Evolutionary conservation across 1,284 basidiomycete species (phyloP), one percentile per base, ranked within the genome.

Genomic region (Sporisorium graminicola): DNA sequence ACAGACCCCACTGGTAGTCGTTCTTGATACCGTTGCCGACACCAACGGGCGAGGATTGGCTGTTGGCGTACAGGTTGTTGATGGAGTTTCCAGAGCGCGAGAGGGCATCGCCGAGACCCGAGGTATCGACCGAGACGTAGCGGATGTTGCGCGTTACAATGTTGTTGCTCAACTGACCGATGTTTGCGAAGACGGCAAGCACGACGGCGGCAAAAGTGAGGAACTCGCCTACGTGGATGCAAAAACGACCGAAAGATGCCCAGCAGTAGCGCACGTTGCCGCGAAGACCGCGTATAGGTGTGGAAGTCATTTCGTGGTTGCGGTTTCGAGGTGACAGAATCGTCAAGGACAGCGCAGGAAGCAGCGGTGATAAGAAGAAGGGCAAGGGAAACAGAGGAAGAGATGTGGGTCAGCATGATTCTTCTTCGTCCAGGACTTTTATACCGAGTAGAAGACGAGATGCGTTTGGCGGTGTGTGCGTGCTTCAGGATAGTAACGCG

Each of bases 61-160:
- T 43, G 13, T 20, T 26, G 18, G 82, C 81, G 63, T 72, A 82
- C n/a, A 82, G 55, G 59, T 72, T 63, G 33, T n/a, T 37, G 26
- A 54, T 33, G 57, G 62, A 55, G 40, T 24, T 33, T 3, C 61
- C 61, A 5, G 58, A 29, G 29, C 27, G 33, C n/a, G 68, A 58
- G 20, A 80, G 60, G 1, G 78, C 69, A 40, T 62, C 44, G 14
- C 73, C 62, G 18, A 81, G 65, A 24, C 60, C 65, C 5, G 49
- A 13, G 5, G 79, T 73, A 65, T 74, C 63, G 18, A 82, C 59
- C 16, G 37, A 46, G 56, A 78, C 76, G 69, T 68, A 75, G 24
- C 75, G 71, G 54, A 85, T 81, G 77, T 82, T 77, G 22, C 82
- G 78, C 3, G 83, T 71, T 22, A 85, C 83, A 51, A 85, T 79